A percentile compares a stretch with the other conserved stretches of the same genome.
phyloP scores from a whole-genome alignment of 2,329 filamentous ascomycete species.

The Trichoderma breve region DNA sequence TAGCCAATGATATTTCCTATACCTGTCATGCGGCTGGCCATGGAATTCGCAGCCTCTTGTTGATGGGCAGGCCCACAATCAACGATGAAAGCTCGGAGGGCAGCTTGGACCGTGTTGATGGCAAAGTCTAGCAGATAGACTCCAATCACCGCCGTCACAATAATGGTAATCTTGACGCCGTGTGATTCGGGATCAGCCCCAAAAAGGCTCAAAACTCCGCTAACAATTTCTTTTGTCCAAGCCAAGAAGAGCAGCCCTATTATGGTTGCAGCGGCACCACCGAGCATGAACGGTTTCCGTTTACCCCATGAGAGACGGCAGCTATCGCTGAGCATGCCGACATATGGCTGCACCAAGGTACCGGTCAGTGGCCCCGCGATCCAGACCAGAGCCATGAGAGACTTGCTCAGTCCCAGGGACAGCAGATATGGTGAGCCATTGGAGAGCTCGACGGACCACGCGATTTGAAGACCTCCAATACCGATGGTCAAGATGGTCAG shows the following conservation, averaged over 20 bases:
- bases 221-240: slow-evolving; percentile 72
- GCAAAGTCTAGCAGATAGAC: slow-evolving; percentile 92
- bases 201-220: slow-evolving; percentile 65
- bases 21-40: slow-evolving; percentile 84
- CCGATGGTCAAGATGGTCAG: slow-evolving; percentile 81
- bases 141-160: slow-evolving; percentile 77
- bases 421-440: slow-evolving; percentile 85
- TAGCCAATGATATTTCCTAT: slow-evolving; percentile 91
- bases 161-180: slow-evolving; percentile 63
- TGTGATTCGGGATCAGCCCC: slow-evolving; percentile 65
- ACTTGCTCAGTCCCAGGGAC: slow-evolving; percentile 79
- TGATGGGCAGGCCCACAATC: slow-evolving; percentile 91
- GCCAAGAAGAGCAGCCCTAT: slow-evolving; percentile 66
- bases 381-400: slow-evolving; percentile 80
- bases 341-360: slow-evolving; percentile 76
- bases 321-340: slow-evolving; percentile 78
- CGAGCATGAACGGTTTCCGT: slow-evolving; percentile 78
- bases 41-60: slow-evolving; percentile 89
- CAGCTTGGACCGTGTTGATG: slow-evolving; percentile 96
- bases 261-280: slow-evolving; percentile 65
- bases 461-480: slow-evolving; percentile 86
- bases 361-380: slow-evolving; percentile 78
- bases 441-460: slow-evolving; percentile 92
- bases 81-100: slow-evolving; percentile 86
- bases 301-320: slow-evolving; percentile 73